Conservation (phyloP, 371 early-diverging fungal species). For the Rhizopus sp. region DNA sequence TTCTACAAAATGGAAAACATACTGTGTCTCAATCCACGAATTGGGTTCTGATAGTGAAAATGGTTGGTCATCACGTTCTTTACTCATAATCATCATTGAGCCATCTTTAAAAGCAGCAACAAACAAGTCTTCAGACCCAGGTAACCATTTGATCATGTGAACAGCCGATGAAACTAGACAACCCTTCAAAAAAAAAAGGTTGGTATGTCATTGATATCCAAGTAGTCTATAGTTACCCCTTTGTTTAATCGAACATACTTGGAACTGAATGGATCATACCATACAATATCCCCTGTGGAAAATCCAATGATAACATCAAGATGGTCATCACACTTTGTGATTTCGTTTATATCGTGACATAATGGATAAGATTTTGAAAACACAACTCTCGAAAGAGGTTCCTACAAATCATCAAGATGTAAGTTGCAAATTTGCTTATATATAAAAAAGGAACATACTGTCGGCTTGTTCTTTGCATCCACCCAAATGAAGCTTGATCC, state of each 20-base stretch:
- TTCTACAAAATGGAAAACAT: slow-evolving; percentile 6
- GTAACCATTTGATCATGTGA: slow-evolving; percentile 87
- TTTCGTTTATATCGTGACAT: slow-evolving; percentile 85
- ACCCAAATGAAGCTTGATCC: slow-evolving; percentile 76
- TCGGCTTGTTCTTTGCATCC: slow-evolving; percentile 60
- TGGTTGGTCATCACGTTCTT: slow-evolving; percentile 78
- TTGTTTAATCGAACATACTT: slow-evolving; percentile 58
- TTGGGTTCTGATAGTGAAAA: slow-evolving; percentile 45
- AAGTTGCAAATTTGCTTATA: not conserved
- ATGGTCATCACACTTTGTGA: slow-evolving; percentile 65
- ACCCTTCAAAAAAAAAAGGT: slow-evolving; percentile 41
- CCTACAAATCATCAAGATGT: slow-evolving; percentile 43
- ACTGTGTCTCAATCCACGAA: slow-evolving; percentile 31
- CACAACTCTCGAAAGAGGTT: slow-evolving; percentile 75
- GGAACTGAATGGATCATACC: slow-evolving; percentile 74
- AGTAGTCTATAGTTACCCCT: slow-evolving; percentile 16
- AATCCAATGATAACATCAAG: slow-evolving; percentile 79
- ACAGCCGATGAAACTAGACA: slow-evolving; percentile 69
- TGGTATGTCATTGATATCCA: not conserved
- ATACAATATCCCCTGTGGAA: slow-evolving; percentile 80
- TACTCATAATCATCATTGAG: slow-evolving; percentile 80
- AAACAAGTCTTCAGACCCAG: slow-evolving; percentile 84
- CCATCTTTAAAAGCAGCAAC: slow-evolving; percentile 81
- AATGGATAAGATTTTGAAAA: slow-evolving; percentile 81
- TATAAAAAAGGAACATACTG: slow-evolving; percentile 34